Conservation (phyloP, 2,329 filamentous ascomycete species). For the Ophiostoma pallidulum region DNA sequence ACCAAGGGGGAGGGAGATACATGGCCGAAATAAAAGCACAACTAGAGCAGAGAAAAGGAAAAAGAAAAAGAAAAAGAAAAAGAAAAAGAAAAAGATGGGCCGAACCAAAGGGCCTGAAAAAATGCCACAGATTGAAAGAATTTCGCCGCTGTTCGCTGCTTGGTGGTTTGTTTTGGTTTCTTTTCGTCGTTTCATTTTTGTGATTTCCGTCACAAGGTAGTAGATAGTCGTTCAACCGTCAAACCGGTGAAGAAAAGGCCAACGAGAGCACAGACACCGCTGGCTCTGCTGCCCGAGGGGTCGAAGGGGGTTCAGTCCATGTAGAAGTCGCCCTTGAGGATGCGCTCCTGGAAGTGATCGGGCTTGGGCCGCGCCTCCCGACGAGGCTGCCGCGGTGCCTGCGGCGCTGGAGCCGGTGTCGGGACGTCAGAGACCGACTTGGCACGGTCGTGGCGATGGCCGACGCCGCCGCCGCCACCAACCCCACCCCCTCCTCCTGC, state of each 20-base stretch:
- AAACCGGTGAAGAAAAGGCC: too few relatives aligned
- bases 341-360: constrained; percentile 92
- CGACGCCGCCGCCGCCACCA: constrained; percentile 13
- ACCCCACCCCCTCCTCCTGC: constrained; percentile 6
- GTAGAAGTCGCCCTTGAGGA: constrained; percentile 94
- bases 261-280: too few relatives aligned
- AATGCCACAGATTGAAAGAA: background rate
- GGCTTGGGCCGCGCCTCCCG: constrained; percentile 56
- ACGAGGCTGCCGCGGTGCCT: constrained; percentile 41
- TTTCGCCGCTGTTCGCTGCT: too few relatives aligned
- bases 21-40: background rate
- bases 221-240: too few relatives aligned
- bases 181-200: too few relatives aligned
- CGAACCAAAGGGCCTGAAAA: background rate
- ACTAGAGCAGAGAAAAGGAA: background rate
- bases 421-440: constrained; percentile 61
- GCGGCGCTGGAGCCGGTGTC: constrained; percentile 34
- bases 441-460: constrained; percentile 48
- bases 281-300: background rate
- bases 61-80: background rate
- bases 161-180: too few relatives aligned
- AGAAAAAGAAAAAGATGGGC: background rate
- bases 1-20: background rate
- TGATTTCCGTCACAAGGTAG: too few relatives aligned
- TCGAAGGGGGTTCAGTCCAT: constrained; percentile 60